Conservation (phyloP, 148 eudicot genomes). For the Bassia scoparia region DNA sequence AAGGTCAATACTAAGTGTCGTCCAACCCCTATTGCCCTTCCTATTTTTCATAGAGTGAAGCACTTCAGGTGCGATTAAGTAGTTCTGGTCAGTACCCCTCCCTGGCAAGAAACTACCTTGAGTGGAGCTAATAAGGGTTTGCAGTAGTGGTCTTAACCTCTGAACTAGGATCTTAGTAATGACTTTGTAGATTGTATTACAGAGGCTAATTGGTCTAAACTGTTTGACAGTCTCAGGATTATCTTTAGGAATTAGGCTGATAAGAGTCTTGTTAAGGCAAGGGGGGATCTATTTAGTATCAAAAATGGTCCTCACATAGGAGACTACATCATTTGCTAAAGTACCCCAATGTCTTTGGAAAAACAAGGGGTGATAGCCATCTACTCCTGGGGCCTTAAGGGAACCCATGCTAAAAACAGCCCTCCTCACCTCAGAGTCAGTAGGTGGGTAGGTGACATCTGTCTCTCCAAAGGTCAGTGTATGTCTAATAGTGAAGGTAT, state of each 20-base stretch:
- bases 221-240: background rate
- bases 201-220: background rate
- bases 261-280: background rate
- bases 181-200: background rate
- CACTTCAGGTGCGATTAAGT: background rate
- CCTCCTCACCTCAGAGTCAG: background rate
- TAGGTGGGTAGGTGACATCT: no score
- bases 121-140: background rate
- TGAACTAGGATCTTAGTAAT: background rate
- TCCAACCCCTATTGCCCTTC: background rate
- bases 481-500: background rate
- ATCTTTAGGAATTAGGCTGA: background rate
- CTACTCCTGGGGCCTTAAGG: background rate
- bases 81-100: background rate
- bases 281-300: background rate
- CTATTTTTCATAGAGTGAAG: background rate
- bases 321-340: no score
- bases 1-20: background rate
- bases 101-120: background rate
- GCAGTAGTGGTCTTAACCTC: background rate
- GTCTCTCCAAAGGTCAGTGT: background rate
- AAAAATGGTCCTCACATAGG: no score
- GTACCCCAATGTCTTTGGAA: background rate
- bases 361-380: background rate
- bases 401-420: background rate